Base-by-base conservation (phyloP, 2,329 filamentous ascomycete genomes). In the Aspergillus fructus region DNA sequence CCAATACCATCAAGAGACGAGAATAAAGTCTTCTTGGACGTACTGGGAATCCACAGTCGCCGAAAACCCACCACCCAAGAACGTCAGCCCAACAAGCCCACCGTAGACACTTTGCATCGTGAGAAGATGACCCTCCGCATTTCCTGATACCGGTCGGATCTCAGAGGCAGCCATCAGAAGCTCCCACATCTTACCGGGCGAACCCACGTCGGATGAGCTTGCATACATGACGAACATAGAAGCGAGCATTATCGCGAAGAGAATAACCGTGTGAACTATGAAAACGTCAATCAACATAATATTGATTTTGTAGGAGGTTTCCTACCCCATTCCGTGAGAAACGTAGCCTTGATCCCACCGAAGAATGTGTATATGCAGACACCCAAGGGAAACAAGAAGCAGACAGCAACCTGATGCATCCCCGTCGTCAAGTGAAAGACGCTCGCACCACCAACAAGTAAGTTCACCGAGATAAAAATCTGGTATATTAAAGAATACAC, bases 121-220 rank as follows among this genome's bases (percentile, higher is more conserved):
- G 24, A 61, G 53, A 37, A 68, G 67, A 13, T 55, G 59, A 4
- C 68, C 68, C 5, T 68, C 71, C 3, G 59, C 59, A 53, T 70
- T 70, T 2, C 68, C 67, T 0, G 46, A 46, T 1, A 70, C 60
- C 5, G 64, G 64, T 4, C 60, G 55, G 11, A 58, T 53, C 15
- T 51, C 56, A 8, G 64, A 60, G 12, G 66, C 62, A 41, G 60
- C 58, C 9, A 47, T 49, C 9, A 70, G 62, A n/a, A 68, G 59
- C 6, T 70, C 66, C 49, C 59, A 71, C 47, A 71, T 53, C 17
- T 55, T 42, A 17, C 53, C 61, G 4, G 67, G 63, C n/a, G 58
- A 62, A 3, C 67, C 66, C 3, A 66, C 45, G 2, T 13, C 13
- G 21, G 23, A 21, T 3, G 52, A 55, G 15, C 41, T 48, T 21